Base-by-base conservation (phyloP, 1,284 basidiomycete species). In the Pascua sp. region DNA sequence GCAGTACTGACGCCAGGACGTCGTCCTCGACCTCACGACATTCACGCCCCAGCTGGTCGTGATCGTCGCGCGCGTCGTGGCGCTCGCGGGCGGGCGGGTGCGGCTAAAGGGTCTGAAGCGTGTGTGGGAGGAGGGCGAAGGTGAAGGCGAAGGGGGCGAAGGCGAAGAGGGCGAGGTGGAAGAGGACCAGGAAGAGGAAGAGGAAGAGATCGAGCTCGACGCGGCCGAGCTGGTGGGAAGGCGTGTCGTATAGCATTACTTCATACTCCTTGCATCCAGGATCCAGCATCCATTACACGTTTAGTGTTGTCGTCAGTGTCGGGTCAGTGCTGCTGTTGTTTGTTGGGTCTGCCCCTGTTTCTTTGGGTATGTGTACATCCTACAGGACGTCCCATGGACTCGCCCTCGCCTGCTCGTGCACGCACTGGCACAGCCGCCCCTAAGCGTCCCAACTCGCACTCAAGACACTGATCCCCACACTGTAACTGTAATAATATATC, bases 11-110 rank as follows among this genome's bases (percentile, higher is more conserved):
- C 43, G 18, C 2, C 56, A 74, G 71, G 71, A 68, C 12, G 57
- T 74, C 24, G 67, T 65, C 47, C 56, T 76, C 16, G 63, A 74
- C 55, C 44, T 69, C 46, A 42, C 40, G 17, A 72, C 68, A 1
- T 74, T 71, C 46, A 62, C 68, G n/a, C 73, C 73, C 13, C 63
- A 63, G 41, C 47, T 74, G 17, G 49, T 55, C n/a, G 52, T 70
- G 10, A 60, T 69, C 12, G 41, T 74, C 8, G 70, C 47, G 8
- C 58, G 53, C 38, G 55, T 71, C 39, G 45, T 12, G 8, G 15
- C 13, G 1, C n/a, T 56, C 11, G 24, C 24, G 17, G 18, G 52
- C 5, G 41, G 46, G 11, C 18, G 37, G 12, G 47, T 56, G 2
- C 10, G 2, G 11, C 52, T 50, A 38, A 42, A 47, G 8, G 16